Percentiles rank a stretch among this genome's conserved stretches.
These are phyloP conservation scores for Fulvia fulva DNA, from an alignment of 2,329 filamentous ascomycete genomes.

Conservation along the genomic window DNA sequence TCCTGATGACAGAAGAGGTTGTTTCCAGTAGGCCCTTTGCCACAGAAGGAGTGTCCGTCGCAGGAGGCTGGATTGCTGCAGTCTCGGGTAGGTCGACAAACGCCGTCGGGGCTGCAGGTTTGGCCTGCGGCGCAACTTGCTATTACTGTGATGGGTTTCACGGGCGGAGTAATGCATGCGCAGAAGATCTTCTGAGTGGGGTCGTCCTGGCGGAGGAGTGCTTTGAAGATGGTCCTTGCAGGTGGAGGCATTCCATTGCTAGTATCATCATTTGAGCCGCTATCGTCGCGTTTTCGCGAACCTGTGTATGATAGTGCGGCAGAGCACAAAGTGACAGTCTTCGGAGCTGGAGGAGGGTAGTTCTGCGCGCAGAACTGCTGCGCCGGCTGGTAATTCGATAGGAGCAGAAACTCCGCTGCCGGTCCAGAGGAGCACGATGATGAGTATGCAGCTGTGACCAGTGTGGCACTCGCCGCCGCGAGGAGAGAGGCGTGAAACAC, in stretches of 20 bases:
- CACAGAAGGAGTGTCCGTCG: conserved; percentile 12
- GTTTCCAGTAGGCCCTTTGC: conserved; percentile 9
- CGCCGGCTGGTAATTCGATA: conserved; percentile 12
- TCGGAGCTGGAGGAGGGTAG: conserved; percentile 4
- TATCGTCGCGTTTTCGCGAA: neutral
- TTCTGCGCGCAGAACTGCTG: conserved; percentile 8
- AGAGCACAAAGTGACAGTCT: conserved; percentile 10
- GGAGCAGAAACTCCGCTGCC: conserved; percentile 3
- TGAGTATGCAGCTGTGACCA: neutral
- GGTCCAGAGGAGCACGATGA: conserved; percentile 7
- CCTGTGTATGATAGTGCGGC: neutral
- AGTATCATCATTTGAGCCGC: neutral
- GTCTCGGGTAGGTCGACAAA: conserved; percentile 10
- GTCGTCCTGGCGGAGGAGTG: conserved; percentile 1
- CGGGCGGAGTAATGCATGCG: conserved; percentile 4
- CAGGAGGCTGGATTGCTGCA: conserved; percentile 17
- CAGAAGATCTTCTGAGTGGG: conserved; percentile 2
- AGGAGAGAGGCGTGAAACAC: neutral
- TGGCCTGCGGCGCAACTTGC: conserved; percentile 4
- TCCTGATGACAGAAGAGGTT: conserved; percentile 19
- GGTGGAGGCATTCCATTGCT: neutral
- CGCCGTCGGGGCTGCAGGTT: conserved; percentile 3
- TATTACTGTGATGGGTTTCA: conserved; percentile 2
- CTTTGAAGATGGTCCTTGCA: neutral
- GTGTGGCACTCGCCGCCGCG: conserved; percentile 1